Base-by-base conservation (phyloP, 2,329 filamentous ascomycete genomes). In the Neofusicoccum parvum region DNA sequence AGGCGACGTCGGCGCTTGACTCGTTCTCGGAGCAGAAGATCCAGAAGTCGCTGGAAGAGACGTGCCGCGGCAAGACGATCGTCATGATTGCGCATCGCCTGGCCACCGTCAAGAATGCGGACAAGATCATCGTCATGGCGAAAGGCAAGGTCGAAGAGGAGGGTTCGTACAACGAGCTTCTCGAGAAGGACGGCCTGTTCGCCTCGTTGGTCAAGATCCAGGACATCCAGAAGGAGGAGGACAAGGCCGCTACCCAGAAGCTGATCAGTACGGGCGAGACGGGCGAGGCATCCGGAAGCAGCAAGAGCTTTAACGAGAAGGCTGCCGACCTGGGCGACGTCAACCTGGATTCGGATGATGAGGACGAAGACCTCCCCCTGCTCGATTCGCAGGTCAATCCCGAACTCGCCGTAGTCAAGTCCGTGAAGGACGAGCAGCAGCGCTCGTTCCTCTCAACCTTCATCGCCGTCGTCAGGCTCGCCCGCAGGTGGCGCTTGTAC, bases 11-110 rank as follows among this genome's bases (percentile, higher is more conserved):
- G 43, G 65, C 64, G 12, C 45, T 67, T 20, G 66, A 67, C 37
- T 63, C 66, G 14, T 60, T 59, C 43, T 64, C 64, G 3, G 89
- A 92, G 72, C 85, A 85, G 68, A 78, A 88, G 1, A 87, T 92
- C 11, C 88, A 94, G 75, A 81, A 80, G 1, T 89, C 90, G 0
- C 87, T 94, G 72, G 89, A 92, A 51, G 68, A 73, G 20, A 79
- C 81, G 81, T 49, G 73, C 69, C 32, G 85, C 10, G 73, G 70
- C 6, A 70, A 79, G 14, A 82, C 78, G 0, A 80, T 78, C 51
- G 72, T 82, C 20, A 76, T 77, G 2, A 75, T 81, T 4, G 79
- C 79, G 5, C 79, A 81, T 71, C 71, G 78, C 1, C 69, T 80
- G 34, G 73, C 72, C 7, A 80, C 79, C 1, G 72, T 80, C 32